Base-by-base conservation (phyloP, 495 filamentous ascomycete genomes). In the Aspergillus incahuasiensis region DNA sequence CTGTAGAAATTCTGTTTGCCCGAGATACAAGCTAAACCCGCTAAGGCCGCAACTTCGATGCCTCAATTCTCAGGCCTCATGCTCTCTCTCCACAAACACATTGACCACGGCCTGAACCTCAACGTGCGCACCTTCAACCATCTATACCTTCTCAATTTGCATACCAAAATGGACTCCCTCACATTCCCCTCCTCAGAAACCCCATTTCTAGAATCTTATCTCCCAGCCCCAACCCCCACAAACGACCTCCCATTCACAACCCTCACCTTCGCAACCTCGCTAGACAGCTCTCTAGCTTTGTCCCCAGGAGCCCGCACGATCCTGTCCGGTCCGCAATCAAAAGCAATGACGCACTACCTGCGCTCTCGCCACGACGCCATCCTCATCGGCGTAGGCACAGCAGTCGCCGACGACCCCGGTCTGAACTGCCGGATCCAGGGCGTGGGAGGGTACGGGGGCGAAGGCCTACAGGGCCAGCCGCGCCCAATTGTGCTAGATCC, bases 301-400 rank as follows among this genome's bases (percentile, higher is more conserved):
- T 75, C 84, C 0, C 90, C 90, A 0, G 90, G 91, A 18, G 72
- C 79, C 34, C 86, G 84, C 54, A 96, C 92, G 2, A 68, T 76
- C 0, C 83, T 97, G 3, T 96, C 92, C 0, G 91, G 91, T 5
- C 82, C 85, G 0, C 75, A 84, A 43, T 87, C 90, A 18, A 96
- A 96, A 67, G 85, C 86, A 39, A 91, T 97, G 87, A 97, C 92
- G 9, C 92, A 97, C 66, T 90, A 87, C 65, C 82, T 97, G 6
- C 89, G 92, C 52, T 83, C 83, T 7, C 79, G 78, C 6, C 92
- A 97, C 68, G 83, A 88, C 52, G 90, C 88, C 7, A 95, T 97
- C 57, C 75, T 94, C 16, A 76, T 97, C n/a, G 92, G 92, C 8
- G 86, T 87, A 8, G 86, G 87, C 3, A 97, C 92, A 6, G 91